phyloP scores from a whole-genome alignment of 2,329 filamentous ascomycete species.

The Talaromyces sp. region DNA sequence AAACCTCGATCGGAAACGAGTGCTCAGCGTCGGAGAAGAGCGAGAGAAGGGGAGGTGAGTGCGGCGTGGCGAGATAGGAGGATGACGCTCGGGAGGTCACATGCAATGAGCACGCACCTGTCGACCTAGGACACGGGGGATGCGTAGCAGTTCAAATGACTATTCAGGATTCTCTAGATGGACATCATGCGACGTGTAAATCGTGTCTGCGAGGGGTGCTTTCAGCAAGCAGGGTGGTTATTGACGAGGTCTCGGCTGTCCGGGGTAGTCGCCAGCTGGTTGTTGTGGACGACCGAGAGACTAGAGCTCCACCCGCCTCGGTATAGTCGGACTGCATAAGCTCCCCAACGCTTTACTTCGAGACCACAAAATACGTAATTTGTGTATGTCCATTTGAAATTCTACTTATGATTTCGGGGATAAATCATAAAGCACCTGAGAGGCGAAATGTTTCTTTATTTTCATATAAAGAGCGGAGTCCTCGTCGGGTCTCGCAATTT shows the following conservation, averaged over 20 bases:
- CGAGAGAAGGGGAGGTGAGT: background rate
- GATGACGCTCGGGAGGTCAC: constrained; percentile 7
- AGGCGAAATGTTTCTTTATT: background rate
- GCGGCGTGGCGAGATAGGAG: constrained; percentile 9
- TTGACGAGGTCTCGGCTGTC: background rate
- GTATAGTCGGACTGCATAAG: background rate
- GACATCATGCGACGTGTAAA: background rate
- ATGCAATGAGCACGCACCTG: constrained; percentile 4
- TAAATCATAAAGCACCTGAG: background rate
- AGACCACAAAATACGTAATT: background rate
- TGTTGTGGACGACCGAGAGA: background rate
- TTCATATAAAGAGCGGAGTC: background rate
- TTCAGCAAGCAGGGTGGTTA: background rate
- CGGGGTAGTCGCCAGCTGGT: background rate
- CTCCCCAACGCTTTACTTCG: too few relatives aligned
- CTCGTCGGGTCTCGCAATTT: background rate
- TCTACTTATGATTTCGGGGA: background rate
- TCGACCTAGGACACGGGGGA: background rate
- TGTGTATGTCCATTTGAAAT: background rate
- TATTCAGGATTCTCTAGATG: background rate
- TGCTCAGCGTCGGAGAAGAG: background rate
- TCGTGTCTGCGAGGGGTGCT: background rate
- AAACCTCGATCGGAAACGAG: background rate
- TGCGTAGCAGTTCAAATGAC: background rate
- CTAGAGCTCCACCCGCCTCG: background rate